Evolutionary conservation across 768 basidiomycete species (phyloP).

Genomic region (Saitozyma sp.): DNA sequence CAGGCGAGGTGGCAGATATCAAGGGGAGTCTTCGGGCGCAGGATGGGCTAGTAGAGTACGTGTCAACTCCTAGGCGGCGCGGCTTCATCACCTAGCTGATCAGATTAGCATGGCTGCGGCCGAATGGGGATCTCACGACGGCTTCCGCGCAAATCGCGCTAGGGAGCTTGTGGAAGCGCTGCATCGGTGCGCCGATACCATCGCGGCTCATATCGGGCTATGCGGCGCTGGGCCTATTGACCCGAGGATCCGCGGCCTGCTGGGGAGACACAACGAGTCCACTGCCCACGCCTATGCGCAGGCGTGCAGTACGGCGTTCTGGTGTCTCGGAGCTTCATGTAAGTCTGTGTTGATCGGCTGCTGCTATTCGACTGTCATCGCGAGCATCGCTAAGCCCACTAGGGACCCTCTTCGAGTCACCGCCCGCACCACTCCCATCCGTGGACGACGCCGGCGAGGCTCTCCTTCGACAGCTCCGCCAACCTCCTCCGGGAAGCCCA

Average conservation of each 20-base stretch:
- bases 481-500: too few relatives aligned
- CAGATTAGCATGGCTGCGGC: conserved; percentile 2
- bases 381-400: too few relatives aligned
- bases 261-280: conserved; percentile 2
- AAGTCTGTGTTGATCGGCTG: neutral
- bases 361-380: too few relatives aligned
- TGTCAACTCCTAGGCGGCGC: neutral
- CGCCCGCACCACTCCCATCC: conserved; percentile 5
- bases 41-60: conserved; percentile 12
- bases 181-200: conserved; percentile 9
- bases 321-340: conserved; percentile 11
- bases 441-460: conserved; percentile 5
- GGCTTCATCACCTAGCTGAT: neutral
- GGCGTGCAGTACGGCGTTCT: conserved; percentile 6
- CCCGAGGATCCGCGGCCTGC: neutral
- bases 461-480: neutral
- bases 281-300: conserved; percentile 4
- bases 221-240: conserved; percentile 4
- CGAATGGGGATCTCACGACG: conserved; percentile 8
- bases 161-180: conserved; percentile 8
- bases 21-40: conserved; percentile 5
- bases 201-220: conserved; percentile 5
- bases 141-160: conserved; percentile 6
- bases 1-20: neutral
- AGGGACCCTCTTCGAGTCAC: conserved; percentile 11